Conservation (phyloP, 2,329 filamentous ascomycete species). For the Lasiodiplodia theobromae region DNA sequence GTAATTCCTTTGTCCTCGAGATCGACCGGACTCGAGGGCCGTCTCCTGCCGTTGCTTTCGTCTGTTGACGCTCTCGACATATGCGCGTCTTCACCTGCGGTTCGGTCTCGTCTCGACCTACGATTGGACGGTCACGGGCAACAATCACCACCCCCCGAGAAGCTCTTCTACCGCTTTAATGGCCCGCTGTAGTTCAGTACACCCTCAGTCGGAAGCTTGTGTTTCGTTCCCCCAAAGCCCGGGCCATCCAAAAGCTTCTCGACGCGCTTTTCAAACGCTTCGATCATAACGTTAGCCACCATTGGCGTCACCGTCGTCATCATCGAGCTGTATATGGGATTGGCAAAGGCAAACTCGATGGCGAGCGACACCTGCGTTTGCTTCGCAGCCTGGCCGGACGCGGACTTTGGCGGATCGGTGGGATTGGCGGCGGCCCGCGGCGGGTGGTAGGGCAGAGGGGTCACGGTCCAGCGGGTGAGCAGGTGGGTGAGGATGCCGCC, state of each 20-base stretch:
- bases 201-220: conserved; percentile 6
- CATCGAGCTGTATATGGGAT: conserved; percentile 84
- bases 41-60: neutral
- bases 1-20: neutral
- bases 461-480: conserved; percentile 73
- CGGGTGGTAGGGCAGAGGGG: conserved; percentile 57
- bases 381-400: conserved; percentile 39
- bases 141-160: neutral
- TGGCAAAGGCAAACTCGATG: conserved; percentile 85
- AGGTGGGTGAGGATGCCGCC: conserved; percentile 68
- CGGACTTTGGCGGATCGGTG: conserved; percentile 34
- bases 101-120: neutral
- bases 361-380: conserved; percentile 77
- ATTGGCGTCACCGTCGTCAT: conserved; percentile 83
- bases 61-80: neutral
- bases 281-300: conserved; percentile 87
- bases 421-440: conserved; percentile 36
- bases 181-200: conserved; percentile 17
- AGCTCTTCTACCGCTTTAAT: conserved; percentile 4
- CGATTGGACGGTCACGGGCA: neutral
- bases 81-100: neutral
- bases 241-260: conserved; percentile 55
- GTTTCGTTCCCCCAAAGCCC: conserved; percentile 3
- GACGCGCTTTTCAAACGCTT: conserved; percentile 88
- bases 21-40: neutral